These are phyloP conservation scores for Elaeis guineensis DNA, from an alignment of 176 grass and related monocot species.

Conservation along the genomic window DNA sequence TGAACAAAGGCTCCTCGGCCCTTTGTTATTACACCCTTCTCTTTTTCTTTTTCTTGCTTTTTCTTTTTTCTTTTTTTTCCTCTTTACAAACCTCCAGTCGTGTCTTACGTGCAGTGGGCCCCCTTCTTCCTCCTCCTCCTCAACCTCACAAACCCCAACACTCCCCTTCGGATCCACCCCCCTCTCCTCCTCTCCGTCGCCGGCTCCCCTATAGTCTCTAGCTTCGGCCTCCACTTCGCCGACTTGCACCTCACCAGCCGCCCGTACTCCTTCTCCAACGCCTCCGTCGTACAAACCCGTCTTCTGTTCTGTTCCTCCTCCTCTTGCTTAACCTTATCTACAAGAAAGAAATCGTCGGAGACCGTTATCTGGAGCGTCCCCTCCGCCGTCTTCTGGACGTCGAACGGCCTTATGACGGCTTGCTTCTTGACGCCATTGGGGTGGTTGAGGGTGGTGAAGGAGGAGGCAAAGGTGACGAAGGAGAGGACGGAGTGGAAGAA, in stretches of 20 bases:
- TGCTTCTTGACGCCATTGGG: background rate
- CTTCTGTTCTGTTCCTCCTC: too few relatives aligned
- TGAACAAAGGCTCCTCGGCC: too few relatives aligned
- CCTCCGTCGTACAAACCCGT: slow-evolving; percentile 29
- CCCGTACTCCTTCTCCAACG: slow-evolving; percentile 77
- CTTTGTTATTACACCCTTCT: too few relatives aligned
- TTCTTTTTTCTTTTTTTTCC: too few relatives aligned
- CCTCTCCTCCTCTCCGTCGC: slow-evolving; percentile 17
- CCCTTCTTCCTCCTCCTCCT: background rate
- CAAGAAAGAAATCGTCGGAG: slow-evolving; percentile 46
- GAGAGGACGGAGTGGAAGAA: slow-evolving; percentile 91
- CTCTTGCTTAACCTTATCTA: background rate
- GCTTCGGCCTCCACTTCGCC: slow-evolving; percentile 23
- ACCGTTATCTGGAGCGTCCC: slow-evolving; percentile 74
- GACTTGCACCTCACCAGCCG: slow-evolving; percentile 22
- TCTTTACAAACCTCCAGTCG: too few relatives aligned
- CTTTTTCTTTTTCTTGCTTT: too few relatives aligned
- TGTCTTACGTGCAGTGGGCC: background rate
- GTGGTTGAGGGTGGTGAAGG: slow-evolving; percentile 27
- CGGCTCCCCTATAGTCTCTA: slow-evolving; percentile 20
- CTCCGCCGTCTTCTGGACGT: slow-evolving; percentile 51
- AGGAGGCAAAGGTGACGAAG: slow-evolving; percentile 77
- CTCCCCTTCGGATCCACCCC: background rate
- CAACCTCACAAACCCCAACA: background rate
- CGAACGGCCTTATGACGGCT: slow-evolving; percentile 41